These are phyloP conservation scores for Cryomyces antarcticus DNA, from an alignment of 495 filamentous ascomycete genomes.

Conservation along the genomic window DNA sequence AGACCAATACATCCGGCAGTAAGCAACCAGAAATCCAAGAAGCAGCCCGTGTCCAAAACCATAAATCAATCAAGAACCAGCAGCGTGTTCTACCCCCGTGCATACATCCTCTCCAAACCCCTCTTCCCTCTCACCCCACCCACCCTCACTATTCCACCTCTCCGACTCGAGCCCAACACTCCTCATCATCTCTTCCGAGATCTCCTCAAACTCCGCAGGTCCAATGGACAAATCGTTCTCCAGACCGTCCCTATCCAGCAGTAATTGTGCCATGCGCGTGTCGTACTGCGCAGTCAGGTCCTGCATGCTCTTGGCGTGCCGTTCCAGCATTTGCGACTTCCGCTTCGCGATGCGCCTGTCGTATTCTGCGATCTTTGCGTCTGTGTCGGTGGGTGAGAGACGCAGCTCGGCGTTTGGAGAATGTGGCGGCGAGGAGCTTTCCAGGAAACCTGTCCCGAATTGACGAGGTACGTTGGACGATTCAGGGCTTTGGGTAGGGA, in stretches of 20 bases:
- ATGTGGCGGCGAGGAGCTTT: no score
- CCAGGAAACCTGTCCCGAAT: no score
- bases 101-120: no score
- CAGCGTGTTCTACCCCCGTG: no score
- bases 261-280: conserved; percentile 4
- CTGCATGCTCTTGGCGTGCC: conserved; percentile 10
- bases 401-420: conserved; percentile 6
- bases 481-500: conserved; percentile 1
- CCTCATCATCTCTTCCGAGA: conserved; percentile 4
- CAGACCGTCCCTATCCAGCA: conserved; percentile 7
- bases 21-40: no score
- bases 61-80: no score
- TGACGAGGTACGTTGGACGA: no score
- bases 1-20: no score
- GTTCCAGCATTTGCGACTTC: conserved; percentile 10
- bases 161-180: conserved; percentile 5
- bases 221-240: conserved; percentile 7
- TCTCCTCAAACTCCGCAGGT: conserved; percentile 6
- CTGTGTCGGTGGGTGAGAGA: neutral
- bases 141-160: neutral
- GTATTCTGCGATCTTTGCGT: conserved; percentile 5
- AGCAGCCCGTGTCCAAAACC: no score
- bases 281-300: conserved; percentile 9
- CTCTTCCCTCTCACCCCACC: no score
- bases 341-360: conserved; percentile 7